These are phyloP conservation scores for Pleurotus salmoneostramineus DNA, from an alignment of 768 basidiomycete species.

Conservation along the genomic window DNA sequence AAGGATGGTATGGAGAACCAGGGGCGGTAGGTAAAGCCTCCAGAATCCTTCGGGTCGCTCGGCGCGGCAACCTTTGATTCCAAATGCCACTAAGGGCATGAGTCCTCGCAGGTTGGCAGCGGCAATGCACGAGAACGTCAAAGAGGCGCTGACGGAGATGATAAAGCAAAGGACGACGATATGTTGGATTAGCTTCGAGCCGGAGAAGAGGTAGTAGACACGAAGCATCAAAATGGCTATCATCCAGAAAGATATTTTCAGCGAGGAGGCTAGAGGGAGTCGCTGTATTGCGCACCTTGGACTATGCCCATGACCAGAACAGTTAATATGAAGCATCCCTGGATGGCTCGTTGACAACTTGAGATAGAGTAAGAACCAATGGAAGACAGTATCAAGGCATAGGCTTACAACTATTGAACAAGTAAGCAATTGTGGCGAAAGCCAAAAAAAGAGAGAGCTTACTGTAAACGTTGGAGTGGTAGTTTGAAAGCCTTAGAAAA, in stretches of 20 bases:
- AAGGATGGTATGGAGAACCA: conserved; percentile 32
- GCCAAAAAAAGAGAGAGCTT: conserved; percentile 7
- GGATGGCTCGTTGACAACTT: conserved; percentile 26
- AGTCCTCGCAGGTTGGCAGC: conserved; percentile 15
- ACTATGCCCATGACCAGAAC: conserved; percentile 26
- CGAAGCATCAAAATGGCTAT: conserved; percentile 35
- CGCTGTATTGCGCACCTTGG: conserved; percentile 25
- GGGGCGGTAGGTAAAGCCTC: conserved; percentile 31
- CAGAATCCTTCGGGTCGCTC: conserved; percentile 26
- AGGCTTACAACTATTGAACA: conserved; percentile 17
- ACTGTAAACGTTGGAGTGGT: conserved; percentile 21
- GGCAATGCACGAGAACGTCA: conserved; percentile 24
- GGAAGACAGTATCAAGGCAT: conserved; percentile 5
- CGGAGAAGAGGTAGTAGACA: conserved; percentile 38
- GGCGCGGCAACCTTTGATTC: conserved; percentile 26
- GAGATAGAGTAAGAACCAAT: neutral
- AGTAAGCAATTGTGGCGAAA: neutral
- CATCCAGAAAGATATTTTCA: neutral
- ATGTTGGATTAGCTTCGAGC: conserved; percentile 20
- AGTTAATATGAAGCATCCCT: conserved; percentile 19
- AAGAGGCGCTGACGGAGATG: conserved; percentile 21
- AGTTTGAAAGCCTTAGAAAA: conserved; percentile 18
- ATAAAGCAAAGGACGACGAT: conserved; percentile 25
- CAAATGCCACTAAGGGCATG: conserved; percentile 3
- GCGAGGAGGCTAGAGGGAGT: no score